phyloP scores from a whole-genome alignment of 768 basidiomycete genomes.

The Lactarius akahatsu region DNA sequence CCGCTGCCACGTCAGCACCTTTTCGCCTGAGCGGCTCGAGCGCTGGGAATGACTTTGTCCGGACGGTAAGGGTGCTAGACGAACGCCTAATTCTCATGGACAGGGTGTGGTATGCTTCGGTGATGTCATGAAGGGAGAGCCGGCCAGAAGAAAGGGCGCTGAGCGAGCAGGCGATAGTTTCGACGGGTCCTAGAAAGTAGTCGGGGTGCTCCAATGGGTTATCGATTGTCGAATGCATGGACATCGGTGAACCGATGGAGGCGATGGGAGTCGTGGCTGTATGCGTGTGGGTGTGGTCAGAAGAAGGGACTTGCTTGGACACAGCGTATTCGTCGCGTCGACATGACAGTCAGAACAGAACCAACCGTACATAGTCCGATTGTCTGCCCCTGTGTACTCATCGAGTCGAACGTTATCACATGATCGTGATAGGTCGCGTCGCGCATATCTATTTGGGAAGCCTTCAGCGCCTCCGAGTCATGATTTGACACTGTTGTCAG shows the following conservation, averaged over 20 bases:
- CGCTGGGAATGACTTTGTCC: slow-evolving; percentile 5
- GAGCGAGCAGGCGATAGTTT: slow-evolving; percentile 23
- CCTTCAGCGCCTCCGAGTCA: too few relatives aligned
- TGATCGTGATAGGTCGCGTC: slow-evolving; percentile 17
- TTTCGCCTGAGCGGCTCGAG: slow-evolving; percentile 15
- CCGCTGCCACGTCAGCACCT: slow-evolving; percentile 2
- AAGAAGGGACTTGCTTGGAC: not conserved
- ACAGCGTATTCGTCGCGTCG: not conserved
- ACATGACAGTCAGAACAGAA: slow-evolving; percentile 9
- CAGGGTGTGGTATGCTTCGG: slow-evolving; percentile 20
- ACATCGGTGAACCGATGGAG: not conserved
- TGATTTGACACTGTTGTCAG: too few relatives aligned
- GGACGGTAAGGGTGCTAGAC: not conserved
- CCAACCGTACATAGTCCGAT: not conserved
- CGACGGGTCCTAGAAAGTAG: slow-evolving; percentile 18
- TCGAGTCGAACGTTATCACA: slow-evolving; percentile 9
- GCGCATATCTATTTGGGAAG: not conserved
- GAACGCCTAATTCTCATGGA: slow-evolving; percentile 19
- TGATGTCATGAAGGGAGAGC: slow-evolving; percentile 22
- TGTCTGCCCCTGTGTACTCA: not conserved
- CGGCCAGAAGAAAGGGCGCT: slow-evolving; percentile 1
- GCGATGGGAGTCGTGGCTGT: not conserved
- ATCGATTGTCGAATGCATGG: slow-evolving; percentile 1
- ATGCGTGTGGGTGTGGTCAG: not conserved
- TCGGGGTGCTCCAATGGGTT: slow-evolving; percentile 14